A percentile compares a stretch with the other conserved stretches of the same genome.
phyloP scores from a whole-genome alignment of 306 rosid species.

The Castanea mollissima region DNA sequence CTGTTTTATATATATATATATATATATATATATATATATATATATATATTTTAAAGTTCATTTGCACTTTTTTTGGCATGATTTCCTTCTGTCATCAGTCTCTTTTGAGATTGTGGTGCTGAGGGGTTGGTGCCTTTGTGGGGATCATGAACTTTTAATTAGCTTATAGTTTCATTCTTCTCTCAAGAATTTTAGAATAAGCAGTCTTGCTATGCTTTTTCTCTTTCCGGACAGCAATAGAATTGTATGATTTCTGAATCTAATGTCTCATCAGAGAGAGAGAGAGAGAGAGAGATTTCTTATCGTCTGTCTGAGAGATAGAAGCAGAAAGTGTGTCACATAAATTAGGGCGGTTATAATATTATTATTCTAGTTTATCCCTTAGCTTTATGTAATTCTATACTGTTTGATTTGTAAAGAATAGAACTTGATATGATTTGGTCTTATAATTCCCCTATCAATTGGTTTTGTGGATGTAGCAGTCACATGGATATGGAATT shows the following conservation, averaged over 20 bases:
- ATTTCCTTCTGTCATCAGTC: constrained; percentile 8
- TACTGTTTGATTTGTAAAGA: constrained; percentile 11
- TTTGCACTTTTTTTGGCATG: background rate
- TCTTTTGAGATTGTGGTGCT: background rate
- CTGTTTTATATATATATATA: background rate
- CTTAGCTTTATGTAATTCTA: constrained; percentile 18
- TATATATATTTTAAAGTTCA: background rate
- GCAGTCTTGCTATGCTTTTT: constrained; percentile 3
- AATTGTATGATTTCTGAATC: constrained; percentile 29
- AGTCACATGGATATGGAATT: background rate
- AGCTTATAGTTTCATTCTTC: background rate
- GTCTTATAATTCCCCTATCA: constrained; percentile 22
- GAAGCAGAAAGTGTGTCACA: constrained; percentile 76
- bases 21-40: background rate
- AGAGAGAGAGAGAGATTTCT: constrained; percentile 13
- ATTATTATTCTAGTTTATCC: constrained; percentile 41
- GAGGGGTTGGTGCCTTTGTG: background rate
- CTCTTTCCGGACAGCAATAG: constrained; percentile 23
- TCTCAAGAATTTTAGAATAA: background rate
- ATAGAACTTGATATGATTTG: constrained; percentile 25
- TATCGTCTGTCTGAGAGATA: constrained; percentile 56
- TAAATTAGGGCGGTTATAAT: constrained; percentile 31
- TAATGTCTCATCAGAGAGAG: constrained; percentile 34
- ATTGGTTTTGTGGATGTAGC: background rate
- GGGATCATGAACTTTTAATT: background rate